Conservation (phyloP, 2,329 filamentous ascomycete species). For the Diaporthe vaccinii region DNA sequence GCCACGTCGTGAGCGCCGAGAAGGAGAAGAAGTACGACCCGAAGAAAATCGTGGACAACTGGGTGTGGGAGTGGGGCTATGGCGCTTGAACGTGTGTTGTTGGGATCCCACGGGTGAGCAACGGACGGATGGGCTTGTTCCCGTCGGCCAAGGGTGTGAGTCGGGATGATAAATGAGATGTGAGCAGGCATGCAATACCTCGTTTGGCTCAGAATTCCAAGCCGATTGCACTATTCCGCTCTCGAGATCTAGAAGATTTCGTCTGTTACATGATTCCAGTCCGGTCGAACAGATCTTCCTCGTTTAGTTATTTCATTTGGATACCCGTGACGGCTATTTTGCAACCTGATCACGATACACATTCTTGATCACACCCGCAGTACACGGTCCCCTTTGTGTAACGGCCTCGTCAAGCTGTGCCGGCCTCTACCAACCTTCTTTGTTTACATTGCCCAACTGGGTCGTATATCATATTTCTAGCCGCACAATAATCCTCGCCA, state of each 20-base stretch:
- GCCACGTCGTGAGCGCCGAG: conserved; percentile 33
- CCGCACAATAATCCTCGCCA: not conserved
- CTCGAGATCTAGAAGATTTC: not conserved
- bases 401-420: not conserved
- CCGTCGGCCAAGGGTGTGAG: not conserved
- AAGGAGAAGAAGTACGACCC: conserved; percentile 38
- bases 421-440: conserved; percentile 3
- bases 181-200: not conserved
- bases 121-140: not conserved
- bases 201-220: not conserved
- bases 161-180: conserved; percentile 6
- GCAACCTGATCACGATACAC: not conserved
- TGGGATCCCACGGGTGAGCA: not conserved
- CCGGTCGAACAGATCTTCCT: not conserved
- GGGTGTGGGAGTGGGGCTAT: conserved; percentile 33
- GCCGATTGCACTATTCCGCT: not conserved
- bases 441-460: conserved; percentile 2
- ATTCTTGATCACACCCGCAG: not conserved
- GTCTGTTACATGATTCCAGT: not conserved
- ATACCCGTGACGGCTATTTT: not conserved
- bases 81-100: conserved; percentile 3
- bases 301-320: not conserved
- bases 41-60: conserved; percentile 36
- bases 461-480: not conserved
- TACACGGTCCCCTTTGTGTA: conserved; percentile 2